These are phyloP conservation scores for Geotrichum restrictum DNA, from an alignment of 1,139 yeast genomes.

Conservation along the genomic window DNA sequence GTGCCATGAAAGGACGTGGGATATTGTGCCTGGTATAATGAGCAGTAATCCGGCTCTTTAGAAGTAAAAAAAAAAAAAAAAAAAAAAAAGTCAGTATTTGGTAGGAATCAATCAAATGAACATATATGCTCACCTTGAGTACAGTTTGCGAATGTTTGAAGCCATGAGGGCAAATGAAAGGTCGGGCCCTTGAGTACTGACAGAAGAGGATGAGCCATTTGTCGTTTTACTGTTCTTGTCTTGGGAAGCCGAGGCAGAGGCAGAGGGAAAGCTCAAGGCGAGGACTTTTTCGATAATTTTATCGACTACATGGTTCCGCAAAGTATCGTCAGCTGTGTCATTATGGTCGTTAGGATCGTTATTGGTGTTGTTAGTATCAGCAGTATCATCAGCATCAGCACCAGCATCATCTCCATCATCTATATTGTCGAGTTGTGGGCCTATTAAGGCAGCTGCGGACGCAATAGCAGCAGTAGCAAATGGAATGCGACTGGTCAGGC, in stretches of 20 bases:
- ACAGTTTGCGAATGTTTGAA: conserved; percentile 19
- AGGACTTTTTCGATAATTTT: conserved; percentile 20
- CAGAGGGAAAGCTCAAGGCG: conserved; percentile 9
- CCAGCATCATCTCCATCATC: no score
- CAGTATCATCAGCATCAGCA: no score
- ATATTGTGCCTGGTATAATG: conserved; percentile 15
- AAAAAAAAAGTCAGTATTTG: not conserved
- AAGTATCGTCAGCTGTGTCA: not conserved
- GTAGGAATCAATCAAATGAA: no score
- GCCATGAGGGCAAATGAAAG: conserved; percentile 21
- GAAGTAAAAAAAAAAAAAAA: not conserved
- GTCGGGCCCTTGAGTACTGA: conserved; percentile 8
- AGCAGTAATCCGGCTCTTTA: conserved; percentile 14
- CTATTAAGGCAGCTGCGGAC: not conserved
- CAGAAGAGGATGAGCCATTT: no score
- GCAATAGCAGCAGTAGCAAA: not conserved
- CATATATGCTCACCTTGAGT: conserved; percentile 11
- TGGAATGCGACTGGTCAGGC: not conserved
- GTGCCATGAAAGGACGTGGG: conserved; percentile 21
- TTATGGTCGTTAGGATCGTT: not conserved
- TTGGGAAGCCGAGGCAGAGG: no score
- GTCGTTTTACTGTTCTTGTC: not conserved
- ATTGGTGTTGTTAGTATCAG: not conserved
- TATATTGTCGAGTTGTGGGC: no score
- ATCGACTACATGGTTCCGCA: conserved; percentile 19